Evolutionary conservation across 768 basidiomycete species (phyloP).

Genomic region (Russula sp.): DNA sequence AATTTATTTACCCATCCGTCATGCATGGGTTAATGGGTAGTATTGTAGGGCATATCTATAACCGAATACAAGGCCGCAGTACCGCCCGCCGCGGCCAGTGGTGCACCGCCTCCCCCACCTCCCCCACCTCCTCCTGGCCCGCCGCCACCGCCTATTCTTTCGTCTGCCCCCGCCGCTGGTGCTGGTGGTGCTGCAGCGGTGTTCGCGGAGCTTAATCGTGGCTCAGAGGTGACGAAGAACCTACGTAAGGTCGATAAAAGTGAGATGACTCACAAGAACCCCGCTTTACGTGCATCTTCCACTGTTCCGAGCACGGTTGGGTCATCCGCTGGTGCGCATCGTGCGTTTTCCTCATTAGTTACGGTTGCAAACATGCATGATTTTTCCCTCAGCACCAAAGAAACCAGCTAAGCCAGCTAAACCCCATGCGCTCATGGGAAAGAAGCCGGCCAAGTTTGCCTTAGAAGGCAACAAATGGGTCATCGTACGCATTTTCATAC

Average conservation of each 20-base stretch:
- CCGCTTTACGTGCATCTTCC: constrained; percentile 56
- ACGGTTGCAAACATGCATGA: not conserved
- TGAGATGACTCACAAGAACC: constrained; percentile 99
- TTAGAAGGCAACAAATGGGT: constrained; percentile 93
- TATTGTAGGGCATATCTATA: constrained; percentile 46
- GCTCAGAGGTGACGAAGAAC: constrained; percentile 83
- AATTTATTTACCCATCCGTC: not conserved
- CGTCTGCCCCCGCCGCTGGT: constrained; percentile 28
- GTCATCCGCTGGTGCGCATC: constrained; percentile 17
- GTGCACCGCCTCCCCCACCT: constrained; percentile 44
- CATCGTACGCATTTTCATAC: constrained; percentile 48
- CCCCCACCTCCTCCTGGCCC: constrained; percentile 31
- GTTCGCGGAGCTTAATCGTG: constrained; percentile 86
- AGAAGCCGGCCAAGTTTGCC: constrained; percentile 86
- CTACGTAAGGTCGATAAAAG: constrained; percentile 92
- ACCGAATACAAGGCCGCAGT: constrained; percentile 42
- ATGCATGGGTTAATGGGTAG: not conserved
- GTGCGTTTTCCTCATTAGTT: not conserved
- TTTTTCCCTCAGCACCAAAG: constrained; percentile 32
- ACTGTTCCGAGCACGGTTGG: constrained; percentile 39
- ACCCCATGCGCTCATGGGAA: constrained; percentile 73
- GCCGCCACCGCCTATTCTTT: constrained; percentile 33
- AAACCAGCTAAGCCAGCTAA: constrained; percentile 78
- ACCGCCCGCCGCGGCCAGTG: constrained; percentile 30
- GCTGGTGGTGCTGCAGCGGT: constrained; percentile 66